Evolutionary conservation across 441 rosid species (phyloP).

Genomic region (Sinapis alba): DNA sequence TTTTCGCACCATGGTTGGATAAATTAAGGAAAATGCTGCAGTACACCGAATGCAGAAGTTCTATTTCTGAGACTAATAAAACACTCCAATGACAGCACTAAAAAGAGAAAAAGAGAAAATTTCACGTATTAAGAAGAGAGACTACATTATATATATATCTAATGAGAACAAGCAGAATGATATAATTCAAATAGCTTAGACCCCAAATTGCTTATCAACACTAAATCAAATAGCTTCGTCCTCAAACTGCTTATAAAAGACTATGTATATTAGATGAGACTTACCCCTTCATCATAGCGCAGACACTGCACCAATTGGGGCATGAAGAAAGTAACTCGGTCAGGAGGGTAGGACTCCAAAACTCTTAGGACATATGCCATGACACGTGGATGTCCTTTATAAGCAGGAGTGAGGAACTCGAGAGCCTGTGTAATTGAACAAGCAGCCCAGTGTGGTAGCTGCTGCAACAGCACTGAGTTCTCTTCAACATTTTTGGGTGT

Average conservation of each 20-base stretch:
- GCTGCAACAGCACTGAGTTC: conserved; percentile 85
- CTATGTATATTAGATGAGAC: conserved; percentile 33
- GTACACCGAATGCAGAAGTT: background rate
- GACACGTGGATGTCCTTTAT: conserved; percentile 97
- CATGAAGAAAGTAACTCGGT: conserved; percentile 94
- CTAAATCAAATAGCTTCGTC: background rate
- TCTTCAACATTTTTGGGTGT: conserved; percentile 90
- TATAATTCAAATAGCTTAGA: background rate
- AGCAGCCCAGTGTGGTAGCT: conserved; percentile 98
- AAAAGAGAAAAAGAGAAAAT: background rate
- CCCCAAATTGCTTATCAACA: background rate
- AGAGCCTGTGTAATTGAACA: conserved; percentile 97
- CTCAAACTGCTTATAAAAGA: background rate
- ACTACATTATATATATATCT: background rate
- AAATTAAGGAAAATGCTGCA: background rate
- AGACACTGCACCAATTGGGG: conserved; percentile 98
- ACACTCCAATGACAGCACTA: background rate
- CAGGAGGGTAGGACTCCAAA: conserved; percentile 97
- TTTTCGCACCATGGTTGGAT: background rate
- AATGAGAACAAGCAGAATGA: background rate
- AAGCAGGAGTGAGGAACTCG: conserved; percentile 87
- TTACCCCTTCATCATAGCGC: conserved; percentile 90
- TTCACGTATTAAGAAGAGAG: background rate
- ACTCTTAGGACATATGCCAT: conserved; percentile 99
- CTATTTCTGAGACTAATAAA: background rate